These are phyloP conservation scores for Eucalyptus sideroxylon DNA, from an alignment of 345 rosid species.

Conservation along the genomic window DNA sequence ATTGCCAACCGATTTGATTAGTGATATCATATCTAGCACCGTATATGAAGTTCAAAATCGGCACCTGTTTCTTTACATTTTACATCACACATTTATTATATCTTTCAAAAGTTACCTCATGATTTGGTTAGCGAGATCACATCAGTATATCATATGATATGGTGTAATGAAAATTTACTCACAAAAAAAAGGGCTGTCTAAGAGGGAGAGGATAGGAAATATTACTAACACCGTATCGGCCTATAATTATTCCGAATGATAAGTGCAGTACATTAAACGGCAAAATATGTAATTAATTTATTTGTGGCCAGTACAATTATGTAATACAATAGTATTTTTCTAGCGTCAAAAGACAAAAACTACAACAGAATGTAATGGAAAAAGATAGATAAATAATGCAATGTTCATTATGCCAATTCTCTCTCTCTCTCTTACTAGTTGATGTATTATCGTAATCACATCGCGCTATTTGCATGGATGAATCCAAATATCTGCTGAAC, in stretches of 20 bases:
- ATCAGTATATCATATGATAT: not conserved
- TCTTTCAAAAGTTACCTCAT: not conserved
- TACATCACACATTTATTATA: not conserved
- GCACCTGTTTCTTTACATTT: not conserved
- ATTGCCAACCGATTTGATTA: not conserved
- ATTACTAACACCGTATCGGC: not conserved
- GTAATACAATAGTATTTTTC: not conserved
- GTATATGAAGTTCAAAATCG: not conserved
- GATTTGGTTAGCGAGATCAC: not conserved
- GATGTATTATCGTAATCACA: constrained; percentile 5
- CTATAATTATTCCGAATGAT: not conserved
- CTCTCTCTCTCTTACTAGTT: not conserved
- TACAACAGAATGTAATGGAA: not conserved
- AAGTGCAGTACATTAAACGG: not conserved
- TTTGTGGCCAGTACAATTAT: not conserved
- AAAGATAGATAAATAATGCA: not conserved
- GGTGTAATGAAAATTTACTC: not conserved
- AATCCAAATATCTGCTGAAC: constrained; percentile 84
- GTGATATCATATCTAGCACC: not conserved
- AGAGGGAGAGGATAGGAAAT: not conserved
- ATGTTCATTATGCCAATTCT: not conserved
- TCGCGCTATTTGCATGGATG: constrained; percentile 69
- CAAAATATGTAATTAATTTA: not conserved
- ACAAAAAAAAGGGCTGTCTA: not conserved
- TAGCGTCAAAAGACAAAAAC: not conserved